Base-by-base conservation (phyloP, 129 eudicot species). In the Pittosporum tobira region DNA sequence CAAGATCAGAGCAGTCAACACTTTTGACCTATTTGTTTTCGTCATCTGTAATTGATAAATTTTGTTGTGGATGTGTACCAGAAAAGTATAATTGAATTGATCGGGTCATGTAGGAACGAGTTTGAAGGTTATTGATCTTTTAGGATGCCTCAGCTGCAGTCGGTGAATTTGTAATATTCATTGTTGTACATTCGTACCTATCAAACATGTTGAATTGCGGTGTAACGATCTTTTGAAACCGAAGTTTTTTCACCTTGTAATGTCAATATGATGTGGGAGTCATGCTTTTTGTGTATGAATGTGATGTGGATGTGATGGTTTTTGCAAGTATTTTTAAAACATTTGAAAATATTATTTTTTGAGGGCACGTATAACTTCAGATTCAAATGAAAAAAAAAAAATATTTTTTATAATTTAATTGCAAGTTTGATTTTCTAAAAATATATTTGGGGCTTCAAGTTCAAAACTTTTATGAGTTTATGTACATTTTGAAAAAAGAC, bases 91-190 rank as follows among this genome's bases (percentile, higher is more conserved):
- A 54, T 25, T 42, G 1, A 28, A 29, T 55, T 8, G 23, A 55
- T 31, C 34, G 40, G 46, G 25, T 52, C 44, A 25, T 40, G 62
- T 42, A 21, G 46, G 46, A 40, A 40, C 46, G 2, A 40, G 46
- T 40, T 40, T 40, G 16, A 40, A 40, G 46, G 46, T 10, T 40
- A 18, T 53, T 36, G 19, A 5, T 25, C n/a, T n/a, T n/a, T n/a
- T n/a, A n/a, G n/a, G n/a, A 56, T 66, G 71, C 63, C 71, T 66
- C 71, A 43, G 34, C 63, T 26, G 71, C 53, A 12, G 31, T 24
- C 62, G 16, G 30, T 25, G 46, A 26, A 55, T 29, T 38, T 12
- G 3, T 1, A 40, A 1, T 10, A 10, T 40, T 40, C 14, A 14
- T 11, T 13, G 14, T 10, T n/a, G n/a, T n/a, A n/a, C n/a, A n/a